Evolutionary conservation across 2,329 filamentous ascomycete species (phyloP).

Genomic region (Penicillium expansum): DNA sequence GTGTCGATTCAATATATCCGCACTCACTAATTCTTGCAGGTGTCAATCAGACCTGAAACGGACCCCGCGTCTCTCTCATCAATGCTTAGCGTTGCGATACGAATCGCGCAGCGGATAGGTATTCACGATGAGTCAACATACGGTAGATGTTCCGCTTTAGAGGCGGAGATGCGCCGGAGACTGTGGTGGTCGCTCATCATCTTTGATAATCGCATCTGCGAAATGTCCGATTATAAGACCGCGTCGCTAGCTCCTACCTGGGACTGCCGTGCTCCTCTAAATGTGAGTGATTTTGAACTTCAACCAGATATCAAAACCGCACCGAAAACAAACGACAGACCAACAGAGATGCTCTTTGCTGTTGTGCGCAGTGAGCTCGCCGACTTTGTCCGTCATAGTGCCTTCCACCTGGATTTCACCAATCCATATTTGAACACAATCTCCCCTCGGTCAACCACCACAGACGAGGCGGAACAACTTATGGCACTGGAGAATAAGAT

Average conservation of each 20-base stretch:
- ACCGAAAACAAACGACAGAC: background rate
- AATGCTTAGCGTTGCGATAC: background rate
- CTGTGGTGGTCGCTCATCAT: background rate
- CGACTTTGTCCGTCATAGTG: background rate
- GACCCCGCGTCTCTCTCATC: background rate
- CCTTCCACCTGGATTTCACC: background rate
- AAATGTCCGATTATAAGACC: background rate
- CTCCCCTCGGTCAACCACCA: fast-evolving
- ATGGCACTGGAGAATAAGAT: background rate
- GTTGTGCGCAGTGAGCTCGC: background rate
- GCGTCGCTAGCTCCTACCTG: background rate
- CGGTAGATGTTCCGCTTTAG: background rate
- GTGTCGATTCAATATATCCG: fast-evolving
- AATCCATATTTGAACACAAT: background rate
- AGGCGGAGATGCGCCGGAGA: background rate
- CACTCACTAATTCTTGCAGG: background rate
- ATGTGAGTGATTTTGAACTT: background rate
- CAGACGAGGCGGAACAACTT: background rate
- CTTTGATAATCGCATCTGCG: background rate
- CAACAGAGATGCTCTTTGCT: background rate
- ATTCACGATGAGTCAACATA: background rate
- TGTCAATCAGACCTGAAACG: background rate
- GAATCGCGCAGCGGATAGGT: background rate
- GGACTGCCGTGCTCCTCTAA: background rate
- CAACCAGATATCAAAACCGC: background rate